Conservation (phyloP, 2,329 filamentous ascomycete species). For the Scedosporium dehoogii region DNA sequence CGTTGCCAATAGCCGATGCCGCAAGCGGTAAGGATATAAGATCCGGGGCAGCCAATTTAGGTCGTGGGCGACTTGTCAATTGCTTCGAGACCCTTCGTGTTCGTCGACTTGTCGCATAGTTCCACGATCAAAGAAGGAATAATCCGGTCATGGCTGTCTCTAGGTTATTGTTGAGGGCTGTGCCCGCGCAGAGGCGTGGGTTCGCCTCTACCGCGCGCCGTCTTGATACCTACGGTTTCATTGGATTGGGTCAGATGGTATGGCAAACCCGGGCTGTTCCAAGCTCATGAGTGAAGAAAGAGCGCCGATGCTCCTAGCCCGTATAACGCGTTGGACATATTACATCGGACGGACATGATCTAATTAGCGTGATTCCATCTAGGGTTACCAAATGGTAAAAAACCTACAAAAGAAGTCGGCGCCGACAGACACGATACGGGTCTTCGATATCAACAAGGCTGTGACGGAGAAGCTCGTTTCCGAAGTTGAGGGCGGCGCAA, state of each 20-base stretch:
- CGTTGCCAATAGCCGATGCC: too few relatives aligned
- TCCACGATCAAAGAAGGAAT: conserved; percentile 1
- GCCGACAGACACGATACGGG: conserved; percentile 37
- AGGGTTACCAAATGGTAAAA: conserved; percentile 55
- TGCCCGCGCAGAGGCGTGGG: conserved; percentile 28
- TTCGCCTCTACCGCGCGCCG: conserved; percentile 39
- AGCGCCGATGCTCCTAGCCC: too few relatives aligned
- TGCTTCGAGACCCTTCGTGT: too few relatives aligned
- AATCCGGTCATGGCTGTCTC: neutral
- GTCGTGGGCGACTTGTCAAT: too few relatives aligned
- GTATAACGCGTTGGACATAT: too few relatives aligned
- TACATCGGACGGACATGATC: neutral
- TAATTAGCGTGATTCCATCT: neutral
- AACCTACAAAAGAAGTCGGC: conserved; percentile 49
- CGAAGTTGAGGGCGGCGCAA: conserved; percentile 38
- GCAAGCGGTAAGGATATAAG: too few relatives aligned
- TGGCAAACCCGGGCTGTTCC: conserved; percentile 8
- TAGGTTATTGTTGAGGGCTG: neutral
- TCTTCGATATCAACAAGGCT: conserved; percentile 47
- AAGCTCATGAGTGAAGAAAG: conserved; percentile 9
- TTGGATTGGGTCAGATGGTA: conserved; percentile 54
- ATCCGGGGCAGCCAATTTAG: too few relatives aligned
- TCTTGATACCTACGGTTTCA: conserved; percentile 46
- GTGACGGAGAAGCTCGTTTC: conserved; percentile 35
- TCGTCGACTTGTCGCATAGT: neutral